These are phyloP conservation scores for Zygosaccharomyces sapae DNA, from an alignment of 1,139 yeast species.

Conservation along the genomic window DNA sequence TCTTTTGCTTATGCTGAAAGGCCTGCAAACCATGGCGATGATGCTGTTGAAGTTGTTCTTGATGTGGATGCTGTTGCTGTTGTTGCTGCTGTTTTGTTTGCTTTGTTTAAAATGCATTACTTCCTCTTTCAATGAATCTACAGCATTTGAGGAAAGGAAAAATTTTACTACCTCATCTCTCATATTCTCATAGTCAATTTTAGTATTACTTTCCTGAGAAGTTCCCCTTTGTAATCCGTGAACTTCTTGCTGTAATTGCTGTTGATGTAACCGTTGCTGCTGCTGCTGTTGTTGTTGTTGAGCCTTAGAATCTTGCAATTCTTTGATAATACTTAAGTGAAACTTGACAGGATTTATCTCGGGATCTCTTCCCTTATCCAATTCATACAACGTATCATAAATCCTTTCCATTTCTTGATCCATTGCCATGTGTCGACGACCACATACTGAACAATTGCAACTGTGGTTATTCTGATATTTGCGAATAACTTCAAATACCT, in stretches of 20 bases:
- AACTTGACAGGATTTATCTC: constrained; percentile 35
- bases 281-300: constrained; percentile 7
- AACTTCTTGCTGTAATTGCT: neutral
- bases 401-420: constrained; percentile 78
- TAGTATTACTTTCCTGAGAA: neutral
- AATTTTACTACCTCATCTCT: constrained; percentile 27
- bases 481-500: constrained; percentile 61
- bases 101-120: constrained; percentile 34
- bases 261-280: constrained; percentile 1
- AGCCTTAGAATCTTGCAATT: constrained; percentile 30
- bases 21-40: constrained; percentile 10
- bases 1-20: constrained; percentile 3
- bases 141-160: constrained; percentile 28
- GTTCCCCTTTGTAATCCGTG: neutral
- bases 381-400: constrained; percentile 47
- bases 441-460: constrained; percentile 80
- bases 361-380: constrained; percentile 33
- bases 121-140: constrained; percentile 32
- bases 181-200: constrained; percentile 17
- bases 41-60: too few species aligned
- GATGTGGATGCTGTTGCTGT: too few species aligned
- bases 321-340: constrained; percentile 36
- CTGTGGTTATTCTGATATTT: constrained; percentile 48
- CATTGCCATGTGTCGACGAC: constrained; percentile 65
- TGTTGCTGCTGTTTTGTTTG: constrained; percentile 23